Conservation (phyloP, 768 basidiomycete species). For the Hortiboletus flavorubellus region DNA sequence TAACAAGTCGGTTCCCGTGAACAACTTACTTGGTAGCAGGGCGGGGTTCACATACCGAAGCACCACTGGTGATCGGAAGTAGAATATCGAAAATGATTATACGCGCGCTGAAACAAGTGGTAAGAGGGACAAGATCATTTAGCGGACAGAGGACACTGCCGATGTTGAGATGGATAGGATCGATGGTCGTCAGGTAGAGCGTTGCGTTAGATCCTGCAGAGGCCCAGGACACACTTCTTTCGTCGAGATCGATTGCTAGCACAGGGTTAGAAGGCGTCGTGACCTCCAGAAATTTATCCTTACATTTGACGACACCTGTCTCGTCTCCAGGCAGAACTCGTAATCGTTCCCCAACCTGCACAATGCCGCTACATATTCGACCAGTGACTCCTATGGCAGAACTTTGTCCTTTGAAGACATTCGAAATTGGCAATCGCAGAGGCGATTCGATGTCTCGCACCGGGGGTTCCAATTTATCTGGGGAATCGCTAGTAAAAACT, state of each 20-base stretch:
- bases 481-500: not conserved
- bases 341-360: constrained; percentile 89
- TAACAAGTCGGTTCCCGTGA: constrained; percentile 23
- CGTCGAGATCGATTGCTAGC: constrained; percentile 83
- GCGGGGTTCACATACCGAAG: constrained; percentile 53
- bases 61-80: constrained; percentile 82
- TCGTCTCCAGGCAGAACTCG: constrained; percentile 92
- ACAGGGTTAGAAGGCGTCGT: not conserved
- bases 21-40: not conserved
- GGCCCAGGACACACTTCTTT: constrained; percentile 76
- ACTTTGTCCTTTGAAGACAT: constrained; percentile 89
- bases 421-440: constrained; percentile 85
- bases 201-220: constrained; percentile 90
- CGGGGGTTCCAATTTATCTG: constrained; percentile 83
- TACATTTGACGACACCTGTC: constrained; percentile 72
- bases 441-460: constrained; percentile 70
- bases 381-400: constrained; percentile 79
- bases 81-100: constrained; percentile 93
- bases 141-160: constrained; percentile 87
- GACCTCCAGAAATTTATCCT: constrained; percentile 11
- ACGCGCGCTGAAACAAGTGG: constrained; percentile 74
- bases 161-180: constrained; percentile 80
- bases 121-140: constrained; percentile 68
- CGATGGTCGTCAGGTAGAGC: constrained; percentile 77
- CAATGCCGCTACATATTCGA: constrained; percentile 78